A percentile compares a stretch with the other conserved stretches of the same genome.
Evolutionary conservation across 2,329 filamentous ascomycete species (phyloP).

Genomic region (Capronia epimyces): DNA sequence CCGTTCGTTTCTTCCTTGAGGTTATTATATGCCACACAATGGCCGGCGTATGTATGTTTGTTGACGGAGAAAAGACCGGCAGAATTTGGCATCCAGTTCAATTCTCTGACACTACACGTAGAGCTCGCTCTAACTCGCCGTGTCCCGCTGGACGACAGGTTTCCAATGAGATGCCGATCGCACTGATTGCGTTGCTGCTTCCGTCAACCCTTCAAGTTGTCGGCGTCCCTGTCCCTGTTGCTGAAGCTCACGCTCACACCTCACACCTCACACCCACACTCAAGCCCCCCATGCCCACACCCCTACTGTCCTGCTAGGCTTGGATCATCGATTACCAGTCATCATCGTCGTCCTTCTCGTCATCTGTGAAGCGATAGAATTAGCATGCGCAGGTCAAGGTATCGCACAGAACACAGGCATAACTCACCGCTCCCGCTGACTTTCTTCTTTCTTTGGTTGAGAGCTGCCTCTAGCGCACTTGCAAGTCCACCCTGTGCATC

Average conservation of each 20-base stretch:
- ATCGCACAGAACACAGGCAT: constrained; percentile 11
- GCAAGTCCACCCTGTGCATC: constrained; percentile 60
- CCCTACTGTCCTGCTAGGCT: not conserved
- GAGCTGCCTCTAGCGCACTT: constrained; percentile 70
- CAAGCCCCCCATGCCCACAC: not conserved
- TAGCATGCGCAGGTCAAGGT: not conserved
- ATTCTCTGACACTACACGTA: not conserved
- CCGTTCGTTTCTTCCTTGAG: no score
- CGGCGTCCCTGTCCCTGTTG: no score
- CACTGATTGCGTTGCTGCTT: not conserved
- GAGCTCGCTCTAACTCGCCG: no score
- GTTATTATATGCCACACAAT: no score
- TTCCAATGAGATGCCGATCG: not conserved
- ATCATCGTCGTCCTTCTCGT: constrained; percentile 44
- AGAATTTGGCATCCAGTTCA: not conserved
- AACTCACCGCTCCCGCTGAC: constrained; percentile 89
- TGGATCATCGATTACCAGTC: constrained; percentile 36
- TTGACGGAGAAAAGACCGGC: no score
- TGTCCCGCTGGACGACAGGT: no score
- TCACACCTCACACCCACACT: no score
- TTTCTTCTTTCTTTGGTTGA: constrained; percentile 83
- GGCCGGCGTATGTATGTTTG: no score
- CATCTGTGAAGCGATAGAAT: constrained; percentile 32
- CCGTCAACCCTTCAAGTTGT: not conserved
- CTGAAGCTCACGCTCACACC: no score